Conservation (phyloP, 2,329 filamentous ascomycete genomes). For the Simplicillium aogashimaense region DNA sequence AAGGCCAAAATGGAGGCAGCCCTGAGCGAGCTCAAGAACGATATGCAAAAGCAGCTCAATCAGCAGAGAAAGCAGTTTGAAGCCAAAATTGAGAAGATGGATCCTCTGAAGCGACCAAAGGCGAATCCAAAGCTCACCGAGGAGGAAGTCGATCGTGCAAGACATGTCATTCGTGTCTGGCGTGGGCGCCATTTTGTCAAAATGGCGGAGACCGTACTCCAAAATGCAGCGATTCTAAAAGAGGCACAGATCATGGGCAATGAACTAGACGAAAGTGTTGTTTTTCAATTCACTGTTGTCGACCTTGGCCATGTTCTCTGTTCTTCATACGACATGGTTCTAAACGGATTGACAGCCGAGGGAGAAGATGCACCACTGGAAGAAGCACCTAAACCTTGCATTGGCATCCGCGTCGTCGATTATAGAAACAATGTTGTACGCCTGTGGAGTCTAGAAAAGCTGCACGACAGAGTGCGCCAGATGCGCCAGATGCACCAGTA, state of each 20-base stretch:
- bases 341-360: constrained; percentile 82
- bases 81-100: constrained; percentile 69
- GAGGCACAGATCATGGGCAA: constrained; percentile 98
- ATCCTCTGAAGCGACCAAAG: constrained; percentile 51
- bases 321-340: constrained; percentile 92
- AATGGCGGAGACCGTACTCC: constrained; percentile 86
- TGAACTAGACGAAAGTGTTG: constrained; percentile 82
- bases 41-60: constrained; percentile 80
- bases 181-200: constrained; percentile 76
- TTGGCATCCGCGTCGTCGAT: constrained; percentile 83
- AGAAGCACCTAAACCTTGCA: constrained; percentile 75
- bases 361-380: constrained; percentile 76
- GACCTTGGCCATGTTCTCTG: constrained; percentile 80
- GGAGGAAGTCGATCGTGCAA: constrained; percentile 62
- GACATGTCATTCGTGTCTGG: constrained; percentile 63
- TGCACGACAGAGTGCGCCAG: constrained; percentile 73
- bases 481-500: constrained; percentile 99
- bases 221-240: constrained; percentile 79
- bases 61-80: constrained; percentile 79
- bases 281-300: constrained; percentile 90
- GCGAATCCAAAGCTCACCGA: constrained; percentile 57
- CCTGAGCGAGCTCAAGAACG: constrained; percentile 66
- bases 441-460: constrained; percentile 89
- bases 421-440: constrained; percentile 80
- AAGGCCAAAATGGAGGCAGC: constrained; percentile 79